Conservation (phyloP, 495 filamentous ascomycete species). For the Coniosporium apollinis region DNA sequence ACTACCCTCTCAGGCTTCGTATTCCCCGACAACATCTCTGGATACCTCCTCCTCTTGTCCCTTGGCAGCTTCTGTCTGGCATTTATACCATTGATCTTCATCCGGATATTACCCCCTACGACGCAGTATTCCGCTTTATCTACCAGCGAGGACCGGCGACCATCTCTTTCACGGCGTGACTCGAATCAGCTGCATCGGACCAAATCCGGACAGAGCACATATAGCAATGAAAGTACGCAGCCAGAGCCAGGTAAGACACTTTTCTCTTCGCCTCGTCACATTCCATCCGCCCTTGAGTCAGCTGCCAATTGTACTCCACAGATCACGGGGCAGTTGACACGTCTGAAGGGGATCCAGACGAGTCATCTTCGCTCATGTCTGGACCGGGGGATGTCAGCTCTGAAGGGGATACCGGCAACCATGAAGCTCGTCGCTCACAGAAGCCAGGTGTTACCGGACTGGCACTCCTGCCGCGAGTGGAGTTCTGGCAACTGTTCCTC, state of each 20-base stretch:
- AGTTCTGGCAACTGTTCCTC: conserved; percentile 82
- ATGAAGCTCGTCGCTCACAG: conserved; percentile 43
- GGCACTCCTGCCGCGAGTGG: conserved; percentile 51
- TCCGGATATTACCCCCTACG: conserved; percentile 49
- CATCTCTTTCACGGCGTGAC: conserved; percentile 22
- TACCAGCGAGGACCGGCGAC: conserved; percentile 23
- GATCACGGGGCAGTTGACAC: conserved; percentile 1
- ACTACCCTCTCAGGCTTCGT: conserved; percentile 55
- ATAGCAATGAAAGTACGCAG: conserved; percentile 2
- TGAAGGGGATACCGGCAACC: conserved; percentile 27
- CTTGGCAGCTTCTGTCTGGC: conserved; percentile 61
- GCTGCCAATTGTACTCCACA: conserved; percentile 10
- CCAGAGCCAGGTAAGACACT: conserved; percentile 13
- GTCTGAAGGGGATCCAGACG: conserved; percentile 35
- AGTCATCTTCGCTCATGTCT: conserved; percentile 69
- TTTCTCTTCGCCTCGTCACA: conserved; percentile 2
- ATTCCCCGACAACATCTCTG: conserved; percentile 69
- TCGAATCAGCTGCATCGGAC: conserved; percentile 46
- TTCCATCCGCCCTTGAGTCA: conserved; percentile 4
- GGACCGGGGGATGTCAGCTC: conserved; percentile 26
- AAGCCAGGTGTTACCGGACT: conserved; percentile 82
- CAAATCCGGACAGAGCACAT: conserved; percentile 34
- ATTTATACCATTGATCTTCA: conserved; percentile 62
- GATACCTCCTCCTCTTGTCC: conserved; percentile 65
- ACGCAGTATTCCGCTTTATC: conserved; percentile 49